These are phyloP conservation scores for Perilla frutescens DNA, from an alignment of 257 asterid species.

Conservation along the genomic window DNA sequence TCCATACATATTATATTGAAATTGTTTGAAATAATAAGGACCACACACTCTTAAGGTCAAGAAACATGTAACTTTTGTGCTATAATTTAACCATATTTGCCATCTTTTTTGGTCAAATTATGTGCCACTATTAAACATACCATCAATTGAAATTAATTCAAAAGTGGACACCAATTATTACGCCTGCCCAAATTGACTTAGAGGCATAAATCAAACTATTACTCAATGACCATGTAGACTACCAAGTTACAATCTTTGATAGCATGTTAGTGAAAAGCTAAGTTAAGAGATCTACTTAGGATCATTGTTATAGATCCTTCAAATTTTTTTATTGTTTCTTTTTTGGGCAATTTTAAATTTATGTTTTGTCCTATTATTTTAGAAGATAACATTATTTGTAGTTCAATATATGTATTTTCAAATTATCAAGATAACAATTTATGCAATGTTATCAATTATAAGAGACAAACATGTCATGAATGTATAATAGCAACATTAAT, in stretches of 20 bases:
- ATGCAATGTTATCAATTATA: too few relatives aligned
- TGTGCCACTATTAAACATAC: constrained; percentile 32
- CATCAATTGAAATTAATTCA: constrained; percentile 26
- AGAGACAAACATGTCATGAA: too few relatives aligned
- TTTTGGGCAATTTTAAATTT: not conserved
- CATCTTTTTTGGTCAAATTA: constrained; percentile 36
- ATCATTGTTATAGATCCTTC: constrained; percentile 54
- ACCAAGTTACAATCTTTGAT: constrained; percentile 47
- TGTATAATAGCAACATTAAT: too few relatives aligned
- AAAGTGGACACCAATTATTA: constrained; percentile 55
- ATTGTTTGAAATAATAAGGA: constrained; percentile 18
- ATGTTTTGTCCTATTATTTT: not conserved
- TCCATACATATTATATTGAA: not conserved
- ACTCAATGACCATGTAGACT: constrained; percentile 61
- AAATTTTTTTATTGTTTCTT: not conserved
- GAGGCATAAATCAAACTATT: constrained; percentile 44
- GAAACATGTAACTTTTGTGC: constrained; percentile 20
- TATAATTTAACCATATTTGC: constrained; percentile 21
- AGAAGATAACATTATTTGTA: too few relatives aligned
- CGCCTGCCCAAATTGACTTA: constrained; percentile 62
- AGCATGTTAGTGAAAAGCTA: constrained; percentile 66
- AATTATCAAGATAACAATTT: too few relatives aligned
- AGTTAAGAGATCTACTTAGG: constrained; percentile 61
- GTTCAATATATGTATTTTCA: too few relatives aligned
- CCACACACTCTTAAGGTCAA: constrained; percentile 26